phyloP scores from a whole-genome alignment of 2,329 filamentous ascomycete species.

The Paecilomyces sp. region DNA sequence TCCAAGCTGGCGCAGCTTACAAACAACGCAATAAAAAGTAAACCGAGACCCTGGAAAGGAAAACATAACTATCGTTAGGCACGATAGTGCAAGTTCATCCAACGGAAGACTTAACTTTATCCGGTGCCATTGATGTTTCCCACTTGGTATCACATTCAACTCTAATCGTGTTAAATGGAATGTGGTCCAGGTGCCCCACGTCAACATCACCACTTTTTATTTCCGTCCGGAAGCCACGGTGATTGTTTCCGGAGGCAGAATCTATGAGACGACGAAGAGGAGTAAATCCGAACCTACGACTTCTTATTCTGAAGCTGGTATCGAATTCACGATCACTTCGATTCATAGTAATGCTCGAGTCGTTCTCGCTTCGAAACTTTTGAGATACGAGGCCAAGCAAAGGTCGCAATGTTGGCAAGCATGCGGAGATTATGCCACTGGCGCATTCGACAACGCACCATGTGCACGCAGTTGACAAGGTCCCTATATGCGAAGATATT shows the following conservation, averaged over 20 bases:
- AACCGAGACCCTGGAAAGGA: no score
- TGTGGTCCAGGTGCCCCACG: background rate
- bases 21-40: no score
- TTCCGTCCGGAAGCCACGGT: background rate
- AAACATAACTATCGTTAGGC: no score
- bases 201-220: background rate
- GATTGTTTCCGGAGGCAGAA: background rate
- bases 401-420: slow-evolving; percentile 12
- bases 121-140: background rate
- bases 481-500: background rate
- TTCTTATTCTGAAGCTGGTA: background rate
- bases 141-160: background rate
- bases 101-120: background rate
- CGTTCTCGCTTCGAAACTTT: background rate
- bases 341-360: background rate
- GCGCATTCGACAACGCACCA: slow-evolving; percentile 47
- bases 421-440: slow-evolving; percentile 20
- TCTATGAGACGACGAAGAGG: background rate
- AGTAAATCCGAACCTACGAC: background rate
- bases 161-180: background rate
- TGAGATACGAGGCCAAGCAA: slow-evolving; percentile 1
- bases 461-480: slow-evolving; percentile 1
- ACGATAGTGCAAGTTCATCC: no score
- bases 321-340: background rate
- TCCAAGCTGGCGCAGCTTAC: no score